Evolutionary conservation across 805 yeast genomes (phyloP), one percentile per base, ranked within the genome.

Genomic region (Hanseniaspora nectarophila): DNA sequence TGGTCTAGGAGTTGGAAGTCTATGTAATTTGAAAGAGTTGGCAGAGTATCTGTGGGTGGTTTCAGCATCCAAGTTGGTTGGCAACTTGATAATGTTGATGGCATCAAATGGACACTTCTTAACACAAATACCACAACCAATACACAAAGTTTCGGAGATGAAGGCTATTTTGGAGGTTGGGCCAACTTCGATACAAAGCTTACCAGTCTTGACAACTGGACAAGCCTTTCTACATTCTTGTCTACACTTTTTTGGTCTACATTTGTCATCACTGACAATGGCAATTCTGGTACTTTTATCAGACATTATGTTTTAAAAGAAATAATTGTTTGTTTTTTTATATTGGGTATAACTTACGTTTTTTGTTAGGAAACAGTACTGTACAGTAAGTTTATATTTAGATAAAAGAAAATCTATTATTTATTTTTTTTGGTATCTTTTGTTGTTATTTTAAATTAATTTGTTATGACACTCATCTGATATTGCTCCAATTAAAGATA

Each of bases 61-160:
- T 68, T 92, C 90, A 45, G 74, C 72, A 51, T 90, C 97, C 66
- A 92, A 76, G 68, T 92, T 89, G 16, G 97, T 90, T 58, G 98
- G 98, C 67, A 92, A 75, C 66, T 92, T 92, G 73, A 92, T 92
- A 66, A 92, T 92, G 64, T 78, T 84, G 63, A 92, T 89, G 57
- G 98, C 98, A 63, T 90, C 95, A 65, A 92, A 92, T 29, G 98
- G 98, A 71, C 98, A 92, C 67, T 88, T 92, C 70, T 92, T 92
- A 50, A 89, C 95, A 77, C 98, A 92, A 61, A 92, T 92, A 88
- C 98, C 98, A 76, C 98, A 92, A 67, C 98, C 98, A 61, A 92
- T 90, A 76, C 98, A 92, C 65, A 92, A 73, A 37, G 73, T 85
- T 67, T 92, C 98, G 16, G 95, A 85, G 54, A 92, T 86, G 67